Evolutionary conservation across 2,329 filamentous ascomycete genomes (phyloP).

Genomic region (Ascomycota sp.): DNA sequence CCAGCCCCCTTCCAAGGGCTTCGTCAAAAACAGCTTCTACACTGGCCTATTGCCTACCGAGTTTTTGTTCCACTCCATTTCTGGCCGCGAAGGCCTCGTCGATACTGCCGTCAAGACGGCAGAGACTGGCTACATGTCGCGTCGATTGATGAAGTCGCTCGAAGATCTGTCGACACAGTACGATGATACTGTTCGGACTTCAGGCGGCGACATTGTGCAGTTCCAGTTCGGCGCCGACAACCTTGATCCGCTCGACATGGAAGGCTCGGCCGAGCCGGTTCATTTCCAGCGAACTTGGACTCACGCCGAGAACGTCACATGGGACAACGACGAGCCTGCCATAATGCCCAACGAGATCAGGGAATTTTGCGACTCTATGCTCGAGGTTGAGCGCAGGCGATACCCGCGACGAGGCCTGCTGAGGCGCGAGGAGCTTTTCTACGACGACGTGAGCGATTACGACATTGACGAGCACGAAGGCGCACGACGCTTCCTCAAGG

Average conservation of each 20-base stretch:
- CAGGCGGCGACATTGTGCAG: constrained; percentile 85
- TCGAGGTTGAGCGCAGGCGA: constrained; percentile 47
- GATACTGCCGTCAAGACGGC: constrained; percentile 99
- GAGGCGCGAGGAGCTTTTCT: constrained; percentile 37
- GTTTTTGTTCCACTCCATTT: constrained; percentile 99
- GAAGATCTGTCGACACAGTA: constrained; percentile 97
- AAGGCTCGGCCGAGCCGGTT: too few species aligned
- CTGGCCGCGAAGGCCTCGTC: constrained; percentile 97
- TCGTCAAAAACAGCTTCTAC: constrained; percentile 96
- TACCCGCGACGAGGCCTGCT: constrained; percentile 40
- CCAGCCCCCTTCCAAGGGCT: constrained; percentile 86
- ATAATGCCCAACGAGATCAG: constrained; percentile 58
- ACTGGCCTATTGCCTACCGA: constrained; percentile 87
- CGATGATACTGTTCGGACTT: constrained; percentile 92
- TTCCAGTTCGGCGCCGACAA: constrained; percentile 97
- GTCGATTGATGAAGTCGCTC: constrained; percentile 90
- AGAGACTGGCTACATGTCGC: constrained; percentile 97
- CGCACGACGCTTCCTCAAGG: constrained; percentile 60
- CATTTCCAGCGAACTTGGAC: too few species aligned
- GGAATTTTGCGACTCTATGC: constrained; percentile 42
- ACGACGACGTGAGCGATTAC: constrained; percentile 48
- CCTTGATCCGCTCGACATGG: constrained; percentile 79
- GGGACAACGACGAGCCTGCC: constrained; percentile 47
- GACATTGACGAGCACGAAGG: constrained; percentile 65
- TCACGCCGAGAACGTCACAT: too few species aligned